Evolutionary conservation across 768 basidiomycete species (phyloP), one percentile per base, ranked within the genome.

Genomic region (Coprinellus aureogranulatus): DNA sequence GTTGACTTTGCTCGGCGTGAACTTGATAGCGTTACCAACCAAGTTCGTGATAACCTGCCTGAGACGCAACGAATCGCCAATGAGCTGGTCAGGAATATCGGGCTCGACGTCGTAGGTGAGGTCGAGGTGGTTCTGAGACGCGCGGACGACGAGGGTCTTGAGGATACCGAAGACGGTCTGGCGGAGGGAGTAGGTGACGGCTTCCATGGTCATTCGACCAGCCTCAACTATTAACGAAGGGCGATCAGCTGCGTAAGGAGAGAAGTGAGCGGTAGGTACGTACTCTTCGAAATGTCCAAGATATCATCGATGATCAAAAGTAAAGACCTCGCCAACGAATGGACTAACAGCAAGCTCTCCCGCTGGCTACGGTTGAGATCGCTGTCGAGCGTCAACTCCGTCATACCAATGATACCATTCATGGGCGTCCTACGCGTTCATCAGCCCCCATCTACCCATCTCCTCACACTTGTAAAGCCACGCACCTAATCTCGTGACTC

Each of bases 321-420:
- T 58, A 99, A 78, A 11, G 92, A 94, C 57, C 93, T 84, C 1
- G 97, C 97, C 70, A 99, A 79, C 60, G 89, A 94, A 69, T 98
- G 95, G 8, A 99, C 97, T 34, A 98, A 86, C 65, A 97, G 80
- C 70, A 99, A 77, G 70, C 94, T 97, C 77, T 98, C 97, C 59
- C 96, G 79, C 72, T 98, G 97, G 39, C 91, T 90, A 61, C 96
- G 76, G 59, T 94, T 97, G 63, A 99, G 74, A 69, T 99, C 97
- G 44, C 90, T 94, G 67, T 99, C 97, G 22, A 99, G 85, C 10
- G 97, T 98, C 57, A 99, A 75, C 72, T 96, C 94, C 25, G 96
- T 99, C 94, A 99, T 94, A n/a, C 96, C 96, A 63, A 99, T 98
- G 71, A 99, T 99, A 67, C 97, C 96, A 68, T 98, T 99, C 96